phyloP scores from a whole-genome alignment of 371 early-diverging fungal genomes.

The Choanephora cucurbitarum region DNA sequence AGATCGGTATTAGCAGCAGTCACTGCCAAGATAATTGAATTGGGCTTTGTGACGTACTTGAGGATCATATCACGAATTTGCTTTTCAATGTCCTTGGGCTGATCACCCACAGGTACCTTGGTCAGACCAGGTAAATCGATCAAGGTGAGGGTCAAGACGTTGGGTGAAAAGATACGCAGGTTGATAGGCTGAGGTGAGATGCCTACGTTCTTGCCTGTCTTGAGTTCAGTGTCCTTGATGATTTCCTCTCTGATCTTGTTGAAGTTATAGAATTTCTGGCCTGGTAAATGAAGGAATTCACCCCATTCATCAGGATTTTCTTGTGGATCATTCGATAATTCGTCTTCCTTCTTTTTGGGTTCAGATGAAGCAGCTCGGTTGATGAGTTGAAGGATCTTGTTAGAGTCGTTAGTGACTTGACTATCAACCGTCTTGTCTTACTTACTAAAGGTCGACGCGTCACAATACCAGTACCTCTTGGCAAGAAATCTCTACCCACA shows the following conservation, averaged over 20 bases:
- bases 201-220: constrained; percentile 90
- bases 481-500: constrained; percentile 98
- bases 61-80: constrained; percentile 97
- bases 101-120: constrained; percentile 96
- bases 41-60: constrained; percentile 93
- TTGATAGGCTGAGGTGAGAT: constrained; percentile 96
- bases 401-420: background rate
- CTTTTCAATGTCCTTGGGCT: constrained; percentile 98
- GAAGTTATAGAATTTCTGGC: constrained; percentile 91
- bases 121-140: constrained; percentile 99
- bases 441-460: constrained; percentile 92
- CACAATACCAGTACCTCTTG: constrained; percentile 95
- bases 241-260: constrained; percentile 95
- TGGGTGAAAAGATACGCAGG: constrained; percentile 91
- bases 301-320: constrained; percentile 92
- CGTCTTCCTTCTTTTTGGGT: constrained; percentile 8
- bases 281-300: constrained; percentile 94
- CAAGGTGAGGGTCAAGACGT: constrained; percentile 96
- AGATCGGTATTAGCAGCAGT: constrained; percentile 98
- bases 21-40: constrained; percentile 97
- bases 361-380: constrained; percentile 67
- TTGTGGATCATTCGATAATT: constrained; percentile 9
- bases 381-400: constrained; percentile 91
- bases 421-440: background rate
- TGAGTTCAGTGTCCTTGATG: constrained; percentile 88